Evolutionary conservation across 768 basidiomycete genomes (phyloP).

Genomic region (Suillus lakei): DNA sequence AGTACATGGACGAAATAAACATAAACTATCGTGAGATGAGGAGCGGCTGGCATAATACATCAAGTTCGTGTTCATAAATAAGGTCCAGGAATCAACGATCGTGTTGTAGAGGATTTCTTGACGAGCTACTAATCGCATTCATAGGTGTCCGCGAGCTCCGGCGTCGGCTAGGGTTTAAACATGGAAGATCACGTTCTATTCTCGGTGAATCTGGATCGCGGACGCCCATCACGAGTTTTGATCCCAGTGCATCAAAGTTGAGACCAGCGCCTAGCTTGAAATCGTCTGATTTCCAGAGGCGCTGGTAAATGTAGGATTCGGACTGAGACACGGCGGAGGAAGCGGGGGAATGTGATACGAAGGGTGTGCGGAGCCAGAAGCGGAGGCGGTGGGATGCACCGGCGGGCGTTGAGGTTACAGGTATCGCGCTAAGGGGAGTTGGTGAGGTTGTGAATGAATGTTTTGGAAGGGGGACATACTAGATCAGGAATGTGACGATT

Average conservation of each 20-base stretch:
- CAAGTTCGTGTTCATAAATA: background rate
- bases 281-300: constrained; percentile 66
- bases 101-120: background rate
- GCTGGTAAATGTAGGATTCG: constrained; percentile 64
- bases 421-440: constrained; percentile 49
- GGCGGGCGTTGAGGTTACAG: constrained; percentile 54
- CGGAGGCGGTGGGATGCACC: constrained; percentile 68
- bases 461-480: constrained; percentile 43
- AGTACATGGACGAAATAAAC: background rate
- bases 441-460: constrained; percentile 8
- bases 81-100: constrained; percentile 12
- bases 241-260: constrained; percentile 55
- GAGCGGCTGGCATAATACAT: background rate
- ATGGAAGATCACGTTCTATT: constrained; percentile 8
- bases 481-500: constrained; percentile 60
- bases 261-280: constrained; percentile 65
- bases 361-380: constrained; percentile 61
- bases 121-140: background rate
- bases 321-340: constrained; percentile 40
- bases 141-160: constrained; percentile 19
- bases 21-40: background rate
- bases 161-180: constrained; percentile 10
- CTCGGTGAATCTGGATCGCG: constrained; percentile 18
- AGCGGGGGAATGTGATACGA: constrained; percentile 33
- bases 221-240: constrained; percentile 56